A percentile compares a stretch with the other conserved stretches of the same genome.
Conservation (phyloP, 768 basidiomycete genomes). For the Podaxis sp. region DNA sequence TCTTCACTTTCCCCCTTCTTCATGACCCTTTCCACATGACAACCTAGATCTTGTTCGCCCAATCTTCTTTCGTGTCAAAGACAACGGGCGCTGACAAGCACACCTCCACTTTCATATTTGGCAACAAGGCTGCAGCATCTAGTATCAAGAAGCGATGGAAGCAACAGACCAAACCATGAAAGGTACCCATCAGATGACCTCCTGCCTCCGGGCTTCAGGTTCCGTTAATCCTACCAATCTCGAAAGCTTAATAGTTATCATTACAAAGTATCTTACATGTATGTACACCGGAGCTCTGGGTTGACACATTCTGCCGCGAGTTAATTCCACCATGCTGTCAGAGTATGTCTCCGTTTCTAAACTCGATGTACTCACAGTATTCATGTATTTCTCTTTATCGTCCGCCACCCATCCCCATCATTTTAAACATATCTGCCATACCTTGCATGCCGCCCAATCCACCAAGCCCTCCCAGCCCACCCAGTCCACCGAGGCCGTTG, state of each 20-base stretch:
- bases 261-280: not conserved
- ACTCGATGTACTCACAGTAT: not conserved
- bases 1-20: slow-evolving; percentile 15
- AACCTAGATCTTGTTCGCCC: slow-evolving; percentile 55
- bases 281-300: not conserved
- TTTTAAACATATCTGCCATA: slow-evolving; percentile 79
- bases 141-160: slow-evolving; percentile 56
- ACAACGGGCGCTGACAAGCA: slow-evolving; percentile 81
- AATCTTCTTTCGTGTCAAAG: slow-evolving; percentile 51
- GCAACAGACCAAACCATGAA: slow-evolving; percentile 15
- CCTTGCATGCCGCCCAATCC: slow-evolving; percentile 53
- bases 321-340: not conserved
- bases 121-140: slow-evolving; percentile 66
- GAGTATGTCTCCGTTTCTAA: not conserved
- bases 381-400: slow-evolving; percentile 17
- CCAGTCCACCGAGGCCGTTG: slow-evolving; percentile 57
- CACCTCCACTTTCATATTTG: slow-evolving; percentile 76
- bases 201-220: not conserved
- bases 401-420: slow-evolving; percentile 76
- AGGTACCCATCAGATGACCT: slow-evolving; percentile 12
- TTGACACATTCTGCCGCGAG: not conserved
- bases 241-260: not conserved
- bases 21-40: not conserved
- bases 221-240: not conserved
- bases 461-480: slow-evolving; percentile 54